Evolutionary conservation across 2,329 filamentous ascomycete genomes (phyloP), one percentile per base, ranked within the genome.

Genomic region (Aschersonia sp.): DNA sequence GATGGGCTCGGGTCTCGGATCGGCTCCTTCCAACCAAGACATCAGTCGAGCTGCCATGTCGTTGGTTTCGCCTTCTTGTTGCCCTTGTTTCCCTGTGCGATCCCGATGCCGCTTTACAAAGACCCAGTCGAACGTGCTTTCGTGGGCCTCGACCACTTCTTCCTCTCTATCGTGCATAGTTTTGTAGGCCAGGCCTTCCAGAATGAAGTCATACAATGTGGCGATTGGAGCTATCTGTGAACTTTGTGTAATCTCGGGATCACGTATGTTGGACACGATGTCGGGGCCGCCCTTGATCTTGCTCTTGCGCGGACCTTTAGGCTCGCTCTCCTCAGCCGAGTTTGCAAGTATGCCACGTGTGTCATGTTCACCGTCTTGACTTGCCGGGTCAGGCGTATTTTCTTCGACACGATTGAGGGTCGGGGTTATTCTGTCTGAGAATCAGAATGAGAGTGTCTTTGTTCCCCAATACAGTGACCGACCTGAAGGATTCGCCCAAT

Each of bases 111-210:
- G 10, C 5, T 51, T 45, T 3, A 56, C 50, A 40, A 66, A 67
- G 1, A 66, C 59, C 65, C 65, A 68, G 35, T 65, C 56, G 31
- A 68, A 61, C 0, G 65, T 67, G 5, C 56, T 53, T 2, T 44
- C 45, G n/a, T 62, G 56, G 2, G 60, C 60, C 38, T 57, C 53
- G 1, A 56, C 55, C 10, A 62, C 59, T 47, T 62, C 58, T 4
- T 57, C 55, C 4, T 61, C 59, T 10, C 60, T 54, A 31, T 60
- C 58, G 12, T 55, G 51, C 60, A 62, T 62, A 46, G 54, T 60
- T 43, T 57, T 61, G 50, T 61, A 62, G 2, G 59, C 55, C 10
- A 62, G 56, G 9, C 49, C 53, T 5, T 62, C 60, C 10, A 62
- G 55, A 40, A 62, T 55, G 42, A 62, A 62, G 43, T 62, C 59